Base-by-base conservation (phyloP, 73 alveolate species). In the Urostyla sp. region DNA sequence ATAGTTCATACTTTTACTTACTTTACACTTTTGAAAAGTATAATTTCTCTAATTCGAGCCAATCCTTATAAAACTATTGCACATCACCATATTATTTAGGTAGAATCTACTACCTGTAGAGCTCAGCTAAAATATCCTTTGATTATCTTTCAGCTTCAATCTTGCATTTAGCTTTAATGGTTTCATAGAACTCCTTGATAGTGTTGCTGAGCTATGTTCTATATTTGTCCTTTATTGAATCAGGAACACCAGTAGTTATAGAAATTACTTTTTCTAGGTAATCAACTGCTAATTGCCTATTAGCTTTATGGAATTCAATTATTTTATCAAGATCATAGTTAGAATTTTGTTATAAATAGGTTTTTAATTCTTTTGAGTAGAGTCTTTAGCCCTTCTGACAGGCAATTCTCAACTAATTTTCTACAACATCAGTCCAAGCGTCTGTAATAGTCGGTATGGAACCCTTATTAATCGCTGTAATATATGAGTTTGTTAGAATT, bases 381-480 rank as follows among this genome's bases (percentile, higher is more conserved):
- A 30, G 20, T 31, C 88, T 87, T 10, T 24, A 23, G 0, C 95
- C 89, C 46, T 82, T 85, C 23, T 67, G 49, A 31, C 84, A 43
- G 13, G 94, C 97, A 21, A 75, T 67, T 49, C 80, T 67, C 46
- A 91, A 73, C 72, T 94, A 87, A 66, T 63, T 94, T 40, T 94
- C 90, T 60, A 95, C 91, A 26, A 93, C 96, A 37, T 91, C 92
- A 38, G 86, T 91, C 98, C 98, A 93, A 23, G 95, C 89, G 78
- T 93, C 94, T 36, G 87, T 90, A 28, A 93, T 93, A 1, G 90
- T 91, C 2, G 98, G 98, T 27, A 91, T 88, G 0, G 95, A 90
- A 0, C 98, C 98, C 21, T 52, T 77, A 67, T 94, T 94, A 23
- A 94, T 91, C 0, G 97, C 93, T 31, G 82, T 82, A 43, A 89